Conservation (phyloP, 768 basidiomycete species). For the Suillus sp. region DNA sequence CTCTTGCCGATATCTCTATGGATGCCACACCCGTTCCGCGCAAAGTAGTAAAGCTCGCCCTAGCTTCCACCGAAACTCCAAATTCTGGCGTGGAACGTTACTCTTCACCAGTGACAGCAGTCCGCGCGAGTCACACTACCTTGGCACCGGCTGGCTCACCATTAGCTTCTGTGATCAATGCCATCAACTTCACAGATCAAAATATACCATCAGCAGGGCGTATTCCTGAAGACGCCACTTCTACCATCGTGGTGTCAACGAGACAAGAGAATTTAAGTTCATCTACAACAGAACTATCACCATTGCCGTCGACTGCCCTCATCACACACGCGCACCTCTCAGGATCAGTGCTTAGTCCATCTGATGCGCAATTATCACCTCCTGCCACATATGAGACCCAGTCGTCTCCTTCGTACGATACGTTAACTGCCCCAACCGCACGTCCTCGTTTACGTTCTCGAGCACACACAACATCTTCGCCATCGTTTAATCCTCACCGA, state of each 20-base stretch:
- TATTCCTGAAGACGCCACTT: neutral
- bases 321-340: constrained; percentile 13
- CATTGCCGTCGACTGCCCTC: constrained; percentile 12
- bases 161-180: constrained; percentile 33
- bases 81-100: neutral
- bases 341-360: constrained; percentile 5
- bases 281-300: constrained; percentile 10
- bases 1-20: constrained; percentile 18
- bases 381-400: neutral
- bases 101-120: constrained; percentile 11
- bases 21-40: constrained; percentile 21
- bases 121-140: constrained; percentile 8
- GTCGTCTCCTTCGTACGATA: constrained; percentile 5
- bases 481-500: constrained; percentile 26
- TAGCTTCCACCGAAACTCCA: neutral
- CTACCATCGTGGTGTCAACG: constrained; percentile 9
- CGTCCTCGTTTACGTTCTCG: constrained; percentile 17
- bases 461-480: constrained; percentile 12
- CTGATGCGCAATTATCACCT: constrained; percentile 6
- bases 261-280: constrained; percentile 8
- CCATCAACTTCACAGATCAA: constrained; percentile 25
- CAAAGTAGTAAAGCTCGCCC: constrained; percentile 12
- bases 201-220: neutral
- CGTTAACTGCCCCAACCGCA: constrained; percentile 12
- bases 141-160: constrained; percentile 27